phyloP scores from a whole-genome alignment of 768 basidiomycete species.

The Tricholoma terreum region DNA sequence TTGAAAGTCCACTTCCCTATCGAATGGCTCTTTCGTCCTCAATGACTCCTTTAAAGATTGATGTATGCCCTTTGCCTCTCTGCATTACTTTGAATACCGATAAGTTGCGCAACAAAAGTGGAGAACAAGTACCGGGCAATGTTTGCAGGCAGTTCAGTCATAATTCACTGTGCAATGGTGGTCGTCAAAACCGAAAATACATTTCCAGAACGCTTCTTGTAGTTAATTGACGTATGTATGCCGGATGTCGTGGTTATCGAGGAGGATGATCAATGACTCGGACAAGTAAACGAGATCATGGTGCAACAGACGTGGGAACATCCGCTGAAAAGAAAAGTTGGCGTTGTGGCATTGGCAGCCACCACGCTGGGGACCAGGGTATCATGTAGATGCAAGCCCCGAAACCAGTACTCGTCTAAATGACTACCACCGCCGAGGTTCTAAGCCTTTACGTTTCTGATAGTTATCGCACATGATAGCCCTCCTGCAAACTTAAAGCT shows the following conservation, averaged over 20 bases:
- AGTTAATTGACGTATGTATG: conserved; percentile 6
- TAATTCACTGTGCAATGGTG: conserved; percentile 23
- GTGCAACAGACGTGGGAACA: conserved; percentile 21
- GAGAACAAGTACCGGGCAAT: conserved; percentile 40
- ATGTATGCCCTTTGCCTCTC: conserved; percentile 77
- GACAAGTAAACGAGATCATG: conserved; percentile 6
- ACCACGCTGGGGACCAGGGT: no score
- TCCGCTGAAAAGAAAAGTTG: neutral
- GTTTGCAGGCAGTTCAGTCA: conserved; percentile 43
- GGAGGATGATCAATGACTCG: conserved; percentile 14
- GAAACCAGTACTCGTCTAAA: no score
- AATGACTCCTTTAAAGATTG: conserved; percentile 74
- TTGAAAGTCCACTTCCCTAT: conserved; percentile 81
- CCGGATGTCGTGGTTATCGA: neutral
- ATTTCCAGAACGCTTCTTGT: conserved; percentile 25
- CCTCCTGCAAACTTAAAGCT: no score
- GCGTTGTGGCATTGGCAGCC: neutral
- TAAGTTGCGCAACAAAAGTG: neutral
- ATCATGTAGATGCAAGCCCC: no score
- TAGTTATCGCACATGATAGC: no score
- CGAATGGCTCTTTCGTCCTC: conserved; percentile 74
- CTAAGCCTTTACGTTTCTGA: no score
- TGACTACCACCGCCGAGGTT: no score
- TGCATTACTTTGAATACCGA: conserved; percentile 24
- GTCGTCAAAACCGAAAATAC: conserved; percentile 25